A percentile compares a stretch with the other conserved stretches of the same genome.
Conservation (phyloP, 1,284 basidiomycete species). For the Malassezia globosa region DNA sequence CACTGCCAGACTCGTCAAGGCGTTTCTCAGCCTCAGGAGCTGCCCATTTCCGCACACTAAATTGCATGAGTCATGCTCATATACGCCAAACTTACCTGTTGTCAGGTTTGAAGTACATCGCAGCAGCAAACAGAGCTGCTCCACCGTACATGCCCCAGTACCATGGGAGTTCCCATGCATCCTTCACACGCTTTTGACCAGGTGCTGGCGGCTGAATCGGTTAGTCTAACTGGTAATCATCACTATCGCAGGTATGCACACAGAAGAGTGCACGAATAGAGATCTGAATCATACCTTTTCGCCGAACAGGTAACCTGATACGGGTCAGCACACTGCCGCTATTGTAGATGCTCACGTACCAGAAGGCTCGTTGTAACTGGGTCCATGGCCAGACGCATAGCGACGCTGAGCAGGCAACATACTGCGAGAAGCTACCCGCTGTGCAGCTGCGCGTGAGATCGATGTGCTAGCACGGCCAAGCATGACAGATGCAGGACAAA, state of each 20-base stretch:
- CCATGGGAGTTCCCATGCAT: conserved; percentile 59
- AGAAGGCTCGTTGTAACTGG: conserved; percentile 40
- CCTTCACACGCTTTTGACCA: conserved; percentile 71
- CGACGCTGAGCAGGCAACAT: conserved; percentile 2
- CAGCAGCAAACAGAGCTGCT: conserved; percentile 63
- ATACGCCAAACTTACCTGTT: conserved; percentile 61
- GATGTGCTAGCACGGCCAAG: conserved; percentile 7
- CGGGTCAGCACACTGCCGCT: background rate
- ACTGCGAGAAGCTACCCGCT: conserved; percentile 1
- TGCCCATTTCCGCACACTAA: conserved; percentile 42
- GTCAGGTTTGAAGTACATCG: conserved; percentile 88
- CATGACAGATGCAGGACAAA: too few relatives aligned
- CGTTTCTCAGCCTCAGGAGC: conserved; percentile 43
- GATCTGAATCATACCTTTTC: conserved; percentile 45
- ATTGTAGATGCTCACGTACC: conserved; percentile 17
- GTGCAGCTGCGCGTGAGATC: conserved; percentile 1
- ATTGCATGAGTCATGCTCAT: background rate
- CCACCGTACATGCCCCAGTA: conserved; percentile 63
- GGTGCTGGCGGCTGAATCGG: conserved; percentile 49
- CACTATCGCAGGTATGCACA: too few relatives aligned
- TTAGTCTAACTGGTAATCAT: background rate
- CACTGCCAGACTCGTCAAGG: conserved; percentile 35
- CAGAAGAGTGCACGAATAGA: background rate
- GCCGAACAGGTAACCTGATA: conserved; percentile 34
- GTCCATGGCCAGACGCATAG: conserved; percentile 16